Percentiles rank a stretch among this genome's conserved stretches.
Conservation (phyloP, 139 green algal genomes). For the Chlorella vulgaris region DNA sequence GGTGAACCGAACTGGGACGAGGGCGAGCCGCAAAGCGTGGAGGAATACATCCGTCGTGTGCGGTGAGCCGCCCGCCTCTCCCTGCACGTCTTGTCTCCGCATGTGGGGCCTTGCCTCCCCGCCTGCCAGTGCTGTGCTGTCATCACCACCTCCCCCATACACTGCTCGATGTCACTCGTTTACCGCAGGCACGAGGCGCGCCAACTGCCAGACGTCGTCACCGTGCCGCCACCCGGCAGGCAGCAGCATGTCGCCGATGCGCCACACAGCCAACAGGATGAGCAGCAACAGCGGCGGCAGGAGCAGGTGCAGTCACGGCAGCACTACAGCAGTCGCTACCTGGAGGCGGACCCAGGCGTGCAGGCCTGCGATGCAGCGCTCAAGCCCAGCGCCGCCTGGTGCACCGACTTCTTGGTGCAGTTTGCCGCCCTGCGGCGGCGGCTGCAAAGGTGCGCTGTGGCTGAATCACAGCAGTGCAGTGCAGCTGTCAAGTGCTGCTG, state of each 20-base stretch:
- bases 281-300: slow-evolving; percentile 22
- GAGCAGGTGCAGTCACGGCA: neutral
- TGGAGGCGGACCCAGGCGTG: slow-evolving; percentile 9
- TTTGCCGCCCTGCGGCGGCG: slow-evolving; percentile 36
- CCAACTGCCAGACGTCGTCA: slow-evolving; percentile 46
- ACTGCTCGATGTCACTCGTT: neutral
- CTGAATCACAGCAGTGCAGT: neutral
- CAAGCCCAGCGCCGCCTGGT: slow-evolving; percentile 41
- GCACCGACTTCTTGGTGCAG: slow-evolving; percentile 40
- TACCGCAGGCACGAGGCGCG: slow-evolving; percentile 48
- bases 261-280: neutral
- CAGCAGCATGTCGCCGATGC: slow-evolving; percentile 17
- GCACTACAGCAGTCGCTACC: slow-evolving; percentile 11
- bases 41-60: slow-evolving; percentile 67
- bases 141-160: too few relatives aligned
- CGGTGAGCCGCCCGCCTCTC: slow-evolving; percentile 38
- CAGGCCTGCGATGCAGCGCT: slow-evolving; percentile 1
- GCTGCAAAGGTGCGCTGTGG: slow-evolving; percentile 31
- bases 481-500: neutral
- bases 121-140: too few relatives aligned
- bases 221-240: neutral
- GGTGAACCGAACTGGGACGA: slow-evolving; percentile 59
- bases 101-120: neutral
- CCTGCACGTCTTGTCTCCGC: neutral
- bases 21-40: slow-evolving; percentile 49